Percentiles rank a stretch among this genome's conserved stretches.
phyloP scores from a whole-genome alignment of 306 rosid genomes.

The Prunus padus region DNA sequence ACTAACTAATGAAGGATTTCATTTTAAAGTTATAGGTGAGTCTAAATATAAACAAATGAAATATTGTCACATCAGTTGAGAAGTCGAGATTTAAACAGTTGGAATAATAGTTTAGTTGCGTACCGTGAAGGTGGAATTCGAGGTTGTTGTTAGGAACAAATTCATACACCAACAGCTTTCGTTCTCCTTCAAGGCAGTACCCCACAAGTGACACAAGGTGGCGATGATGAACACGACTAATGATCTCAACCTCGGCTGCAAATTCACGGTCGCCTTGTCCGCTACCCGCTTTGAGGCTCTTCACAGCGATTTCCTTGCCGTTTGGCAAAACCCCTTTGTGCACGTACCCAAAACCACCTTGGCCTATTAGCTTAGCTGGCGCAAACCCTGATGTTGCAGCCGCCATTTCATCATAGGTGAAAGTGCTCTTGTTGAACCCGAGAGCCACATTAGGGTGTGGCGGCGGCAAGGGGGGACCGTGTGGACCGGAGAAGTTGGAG shows the following conservation, averaged over 20 bases:
- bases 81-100: background rate
- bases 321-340: conserved; percentile 83
- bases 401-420: conserved; percentile 59
- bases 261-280: conserved; percentile 76
- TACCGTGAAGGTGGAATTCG: conserved; percentile 80
- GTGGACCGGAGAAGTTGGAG: conserved; percentile 57
- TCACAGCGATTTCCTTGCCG: conserved; percentile 86
- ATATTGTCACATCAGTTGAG: background rate
- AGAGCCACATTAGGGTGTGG: conserved; percentile 70
- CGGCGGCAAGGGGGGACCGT: conserved; percentile 56
- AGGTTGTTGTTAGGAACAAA: conserved; percentile 80
- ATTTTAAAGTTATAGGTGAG: too few species aligned
- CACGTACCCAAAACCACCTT: conserved; percentile 84
- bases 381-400: conserved; percentile 65
- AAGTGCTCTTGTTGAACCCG: conserved; percentile 70
- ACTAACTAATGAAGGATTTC: too few species aligned
- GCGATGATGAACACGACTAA: conserved; percentile 93
- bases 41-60: background rate
- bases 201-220: conserved; percentile 92
- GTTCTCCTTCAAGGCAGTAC: conserved; percentile 46
- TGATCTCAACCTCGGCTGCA: conserved; percentile 76
- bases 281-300: conserved; percentile 63
- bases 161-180: conserved; percentile 67
- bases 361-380: conserved; percentile 51
- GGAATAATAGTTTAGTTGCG: background rate